Percentiles rank a stretch among this genome's conserved stretches.
phyloP scores from a whole-genome alignment of 805 yeast genomes.

The Candida gorgasii region DNA sequence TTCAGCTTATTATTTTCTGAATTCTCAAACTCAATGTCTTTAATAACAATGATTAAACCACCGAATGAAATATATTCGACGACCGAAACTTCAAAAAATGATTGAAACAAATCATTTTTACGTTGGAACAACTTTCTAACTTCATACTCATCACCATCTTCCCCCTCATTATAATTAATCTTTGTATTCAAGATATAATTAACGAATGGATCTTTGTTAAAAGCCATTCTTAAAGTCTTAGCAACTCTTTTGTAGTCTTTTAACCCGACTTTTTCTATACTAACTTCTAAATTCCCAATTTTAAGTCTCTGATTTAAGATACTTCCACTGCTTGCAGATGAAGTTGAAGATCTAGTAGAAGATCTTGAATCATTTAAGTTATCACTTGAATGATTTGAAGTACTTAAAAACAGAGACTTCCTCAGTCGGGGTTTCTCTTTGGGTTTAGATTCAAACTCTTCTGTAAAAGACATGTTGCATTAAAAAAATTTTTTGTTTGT shows the following conservation, averaged over 20 bases:
- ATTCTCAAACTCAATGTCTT: conserved; percentile 44
- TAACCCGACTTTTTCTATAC: conserved; percentile 20
- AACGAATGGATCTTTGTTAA: conserved; percentile 55
- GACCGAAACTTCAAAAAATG: conserved; percentile 54
- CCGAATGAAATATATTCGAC: conserved; percentile 54
- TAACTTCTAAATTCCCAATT: conserved; percentile 18
- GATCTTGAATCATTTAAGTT: conserved; percentile 3
- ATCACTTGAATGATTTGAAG: conserved; percentile 4
- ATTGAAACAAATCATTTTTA: conserved; percentile 40
- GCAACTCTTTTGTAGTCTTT: conserved; percentile 60
- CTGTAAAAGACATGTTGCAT: conserved; percentile 22
- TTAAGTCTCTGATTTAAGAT: conserved; percentile 16
- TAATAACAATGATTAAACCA: conserved; percentile 51
- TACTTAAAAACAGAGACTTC: conserved; percentile 31
- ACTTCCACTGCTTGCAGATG: conserved; percentile 4
- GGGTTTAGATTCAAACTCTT: conserved; percentile 32
- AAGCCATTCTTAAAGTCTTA: conserved; percentile 51
- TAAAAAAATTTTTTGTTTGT: too few species aligned
- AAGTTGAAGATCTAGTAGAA: conserved; percentile 4
- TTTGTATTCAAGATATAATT: conserved; percentile 48
- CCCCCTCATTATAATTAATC: conserved; percentile 24
- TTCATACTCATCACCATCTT: conserved; percentile 21
- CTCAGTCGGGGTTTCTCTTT: conserved; percentile 42
- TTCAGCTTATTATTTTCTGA: conserved; percentile 18
- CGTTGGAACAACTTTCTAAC: conserved; percentile 26